Evolutionary conservation across 345 rosid genomes (phyloP).

Genomic region (Punica granatum): DNA sequence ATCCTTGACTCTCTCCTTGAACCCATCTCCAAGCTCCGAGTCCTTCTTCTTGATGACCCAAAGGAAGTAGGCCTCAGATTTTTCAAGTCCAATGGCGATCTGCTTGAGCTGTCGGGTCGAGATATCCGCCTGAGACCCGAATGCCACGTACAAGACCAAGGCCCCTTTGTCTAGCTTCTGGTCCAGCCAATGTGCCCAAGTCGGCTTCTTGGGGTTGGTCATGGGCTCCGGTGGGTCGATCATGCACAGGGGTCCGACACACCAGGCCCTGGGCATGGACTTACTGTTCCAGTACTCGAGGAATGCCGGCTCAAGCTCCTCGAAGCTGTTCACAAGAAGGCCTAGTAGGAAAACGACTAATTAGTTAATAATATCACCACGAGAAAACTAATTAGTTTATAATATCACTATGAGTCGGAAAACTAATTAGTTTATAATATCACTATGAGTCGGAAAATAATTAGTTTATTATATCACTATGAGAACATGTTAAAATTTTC

Average conservation of each 20-base stretch:
- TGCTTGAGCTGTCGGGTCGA: constrained; percentile 43
- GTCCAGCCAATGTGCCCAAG: constrained; percentile 64
- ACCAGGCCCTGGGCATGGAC: constrained; percentile 19
- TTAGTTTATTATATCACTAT: too few relatives aligned
- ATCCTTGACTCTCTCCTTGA: constrained; percentile 33
- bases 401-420: too few relatives aligned
- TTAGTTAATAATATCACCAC: too few relatives aligned
- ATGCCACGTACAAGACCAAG: constrained; percentile 64
- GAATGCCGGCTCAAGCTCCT: constrained; percentile 57
- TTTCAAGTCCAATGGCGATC: constrained; percentile 47
- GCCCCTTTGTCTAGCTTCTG: constrained; percentile 31
- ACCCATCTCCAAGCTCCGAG: constrained; percentile 33
- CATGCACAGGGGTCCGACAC: constrained; percentile 60
- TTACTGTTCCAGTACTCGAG: constrained; percentile 24
- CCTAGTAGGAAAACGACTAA: constrained; percentile 7
- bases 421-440: too few relatives aligned
- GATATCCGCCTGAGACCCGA: constrained; percentile 71
- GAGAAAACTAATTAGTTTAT: too few relatives aligned
- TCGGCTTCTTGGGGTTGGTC: constrained; percentile 18
- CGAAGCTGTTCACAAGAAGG: constrained; percentile 39
- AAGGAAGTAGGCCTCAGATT: constrained; percentile 45
- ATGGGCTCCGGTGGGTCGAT: constrained; percentile 9
- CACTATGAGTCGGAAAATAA: too few relatives aligned
- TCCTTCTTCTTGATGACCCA: constrained; percentile 53
- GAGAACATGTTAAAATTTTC: too few relatives aligned